phyloP scores from a whole-genome alignment of 257 asterid species.

The Ligustrum vulgare region DNA sequence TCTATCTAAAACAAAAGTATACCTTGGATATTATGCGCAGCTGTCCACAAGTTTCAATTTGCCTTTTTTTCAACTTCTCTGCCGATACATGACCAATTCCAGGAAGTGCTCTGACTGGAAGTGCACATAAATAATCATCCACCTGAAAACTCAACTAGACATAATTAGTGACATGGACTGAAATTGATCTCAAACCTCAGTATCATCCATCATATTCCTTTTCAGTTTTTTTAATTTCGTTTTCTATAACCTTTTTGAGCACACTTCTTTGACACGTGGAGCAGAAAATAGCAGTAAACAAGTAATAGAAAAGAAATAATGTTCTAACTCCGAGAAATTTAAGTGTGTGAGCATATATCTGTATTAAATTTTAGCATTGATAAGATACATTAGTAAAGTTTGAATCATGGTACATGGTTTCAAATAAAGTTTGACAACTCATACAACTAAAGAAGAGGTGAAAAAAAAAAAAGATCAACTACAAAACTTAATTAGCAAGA shows the following conservation, averaged over 20 bases:
- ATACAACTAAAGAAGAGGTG: neutral
- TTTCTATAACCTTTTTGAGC: conserved; percentile 5
- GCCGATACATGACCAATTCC: conserved; percentile 89
- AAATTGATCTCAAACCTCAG: conserved; percentile 11
- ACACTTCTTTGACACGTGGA: conserved; percentile 3
- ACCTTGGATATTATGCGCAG: conserved; percentile 76
- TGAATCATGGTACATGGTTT: neutral
- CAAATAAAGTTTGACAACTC: neutral
- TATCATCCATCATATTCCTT: neutral
- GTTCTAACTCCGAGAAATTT: neutral
- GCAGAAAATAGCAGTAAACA: neutral
- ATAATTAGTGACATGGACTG: conserved; percentile 1
- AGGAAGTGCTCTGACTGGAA: conserved; percentile 95
- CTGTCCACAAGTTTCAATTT: conserved; percentile 73
- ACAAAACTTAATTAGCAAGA: neutral
- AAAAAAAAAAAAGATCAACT: neutral
- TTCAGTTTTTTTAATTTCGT: neutral
- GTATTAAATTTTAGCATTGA: neutral
- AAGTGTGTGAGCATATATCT: neutral
- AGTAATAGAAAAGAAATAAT: conserved; percentile 4
- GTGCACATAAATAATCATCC: conserved; percentile 62
- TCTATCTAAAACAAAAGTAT: conserved; percentile 3
- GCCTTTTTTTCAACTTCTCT: conserved; percentile 64
- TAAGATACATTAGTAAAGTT: neutral
- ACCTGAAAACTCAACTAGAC: conserved; percentile 49